Evolutionary conservation across 306 rosid species (phyloP).

Genomic region (Senna siamea): DNA sequence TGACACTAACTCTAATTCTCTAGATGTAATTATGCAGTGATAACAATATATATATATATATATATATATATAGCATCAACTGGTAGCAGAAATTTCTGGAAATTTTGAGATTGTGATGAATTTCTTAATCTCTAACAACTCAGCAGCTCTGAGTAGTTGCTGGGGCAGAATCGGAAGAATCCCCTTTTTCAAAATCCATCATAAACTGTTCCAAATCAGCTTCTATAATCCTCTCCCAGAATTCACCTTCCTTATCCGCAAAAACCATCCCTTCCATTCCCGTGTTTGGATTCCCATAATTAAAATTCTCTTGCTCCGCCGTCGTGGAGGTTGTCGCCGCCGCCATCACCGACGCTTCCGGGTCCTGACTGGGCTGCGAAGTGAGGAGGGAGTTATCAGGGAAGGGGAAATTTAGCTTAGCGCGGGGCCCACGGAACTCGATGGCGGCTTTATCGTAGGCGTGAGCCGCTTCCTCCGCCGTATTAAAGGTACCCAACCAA

Average conservation of each 20-base stretch:
- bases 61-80: too few relatives aligned
- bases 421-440: conserved; percentile 92
- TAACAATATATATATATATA: too few relatives aligned
- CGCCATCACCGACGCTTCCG: not conserved
- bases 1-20: too few relatives aligned
- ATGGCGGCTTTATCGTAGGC: conserved; percentile 87
- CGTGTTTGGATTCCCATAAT: conserved; percentile 3
- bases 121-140: not conserved
- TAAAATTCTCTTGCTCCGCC: not conserved
- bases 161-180: conserved; percentile 58
- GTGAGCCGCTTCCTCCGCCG: conserved; percentile 83
- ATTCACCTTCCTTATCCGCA: conserved; percentile 39
- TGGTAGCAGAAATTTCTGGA: too few relatives aligned
- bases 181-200: conserved; percentile 49
- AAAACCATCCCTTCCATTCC: conserved; percentile 8
- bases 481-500: conserved; percentile 83
- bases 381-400: conserved; percentile 52
- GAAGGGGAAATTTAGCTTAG: conserved; percentile 84
- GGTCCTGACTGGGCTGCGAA: not conserved
- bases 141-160: conserved; percentile 42
- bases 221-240: conserved; percentile 54
- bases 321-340: not conserved
- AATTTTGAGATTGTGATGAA: too few relatives aligned
- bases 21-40: too few relatives aligned
- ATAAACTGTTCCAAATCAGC: conserved; percentile 50